These are phyloP conservation scores for Xylariaceae sp. DNA, from an alignment of 2,329 filamentous ascomycete species.

Conservation along the genomic window DNA sequence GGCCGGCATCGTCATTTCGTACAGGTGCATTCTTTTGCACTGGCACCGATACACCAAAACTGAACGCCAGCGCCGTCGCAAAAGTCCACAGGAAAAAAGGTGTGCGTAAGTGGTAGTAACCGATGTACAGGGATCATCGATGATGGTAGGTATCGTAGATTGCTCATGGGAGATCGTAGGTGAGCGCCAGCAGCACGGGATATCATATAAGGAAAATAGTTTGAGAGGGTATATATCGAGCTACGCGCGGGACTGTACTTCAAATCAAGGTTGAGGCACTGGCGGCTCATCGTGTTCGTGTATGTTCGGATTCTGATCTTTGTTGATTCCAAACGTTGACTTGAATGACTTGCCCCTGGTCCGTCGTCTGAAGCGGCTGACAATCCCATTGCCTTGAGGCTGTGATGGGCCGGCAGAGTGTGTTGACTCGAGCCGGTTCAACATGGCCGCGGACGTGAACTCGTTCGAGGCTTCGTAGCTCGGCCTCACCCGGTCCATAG, in stretches of 20 bases:
- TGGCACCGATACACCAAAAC: conserved; percentile 16
- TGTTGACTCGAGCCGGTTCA: conserved; percentile 77
- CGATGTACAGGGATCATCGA: conserved; percentile 9
- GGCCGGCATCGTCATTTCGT: conserved; percentile 25
- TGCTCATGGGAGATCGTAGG: conserved; percentile 22
- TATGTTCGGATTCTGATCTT: conserved; percentile 23
- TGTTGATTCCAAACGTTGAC: conserved; percentile 24
- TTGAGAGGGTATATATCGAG: conserved; percentile 1
- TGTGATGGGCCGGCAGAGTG: conserved; percentile 37
- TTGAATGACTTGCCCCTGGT: conserved; percentile 32
- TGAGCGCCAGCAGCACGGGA: conserved; percentile 14
- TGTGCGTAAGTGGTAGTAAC: conserved; percentile 5
- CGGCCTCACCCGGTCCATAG: conserved; percentile 78
- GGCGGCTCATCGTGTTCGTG: conserved; percentile 23
- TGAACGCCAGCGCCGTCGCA: conserved; percentile 24
- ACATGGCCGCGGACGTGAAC: conserved; percentile 83
- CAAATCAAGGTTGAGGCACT: not conserved
- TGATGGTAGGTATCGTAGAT: conserved; percentile 21
- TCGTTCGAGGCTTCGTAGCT: conserved; percentile 87
- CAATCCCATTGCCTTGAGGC: conserved; percentile 20
- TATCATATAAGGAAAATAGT: conserved; percentile 20
- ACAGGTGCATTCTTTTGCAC: conserved; percentile 17
- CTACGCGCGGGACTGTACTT: not conserved
- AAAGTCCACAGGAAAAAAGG: conserved; percentile 8
- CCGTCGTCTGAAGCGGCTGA: conserved; percentile 28